Evolutionary conservation across 2,329 filamentous ascomycete genomes (phyloP).

Genomic region (Westerdykella aurantiaca): DNA sequence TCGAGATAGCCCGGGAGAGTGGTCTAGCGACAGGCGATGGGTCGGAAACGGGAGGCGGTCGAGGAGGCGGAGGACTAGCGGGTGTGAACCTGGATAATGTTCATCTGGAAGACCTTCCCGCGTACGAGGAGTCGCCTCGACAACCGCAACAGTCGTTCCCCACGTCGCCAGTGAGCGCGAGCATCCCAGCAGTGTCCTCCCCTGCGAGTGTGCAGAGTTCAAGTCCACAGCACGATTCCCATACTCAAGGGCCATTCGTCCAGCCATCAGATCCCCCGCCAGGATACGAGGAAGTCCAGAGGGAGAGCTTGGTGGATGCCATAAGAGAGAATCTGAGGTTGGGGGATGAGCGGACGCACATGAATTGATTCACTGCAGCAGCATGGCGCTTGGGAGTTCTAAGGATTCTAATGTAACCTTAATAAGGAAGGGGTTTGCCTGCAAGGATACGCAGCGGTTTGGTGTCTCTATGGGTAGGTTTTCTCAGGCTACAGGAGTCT

Average conservation of each 20-base stretch:
- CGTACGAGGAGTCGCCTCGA: conserved; percentile 60
- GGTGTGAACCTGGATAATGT: conserved; percentile 58
- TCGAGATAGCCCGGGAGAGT: conserved; percentile 66
- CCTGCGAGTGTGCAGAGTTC: conserved; percentile 20
- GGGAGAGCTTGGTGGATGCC: conserved; percentile 69
- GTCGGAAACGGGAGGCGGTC: conserved; percentile 25
- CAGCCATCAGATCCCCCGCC: conserved; percentile 73
- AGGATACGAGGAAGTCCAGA: conserved; percentile 86
- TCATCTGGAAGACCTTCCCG: conserved; percentile 79
- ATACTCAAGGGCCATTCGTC: conserved; percentile 34
- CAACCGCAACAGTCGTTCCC: conserved; percentile 27
- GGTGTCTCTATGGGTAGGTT: too few species aligned
- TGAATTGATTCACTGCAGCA: conserved; percentile 5
- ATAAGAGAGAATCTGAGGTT: conserved; percentile 50
- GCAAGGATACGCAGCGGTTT: too few species aligned
- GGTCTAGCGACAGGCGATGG: conserved; percentile 46
- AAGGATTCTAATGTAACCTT: too few species aligned
- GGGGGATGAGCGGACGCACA: conserved; percentile 6
- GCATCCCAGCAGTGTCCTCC: conserved; percentile 13
- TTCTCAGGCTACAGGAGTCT: too few species aligned
- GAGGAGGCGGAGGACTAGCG: conserved; percentile 38
- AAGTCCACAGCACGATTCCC: conserved; percentile 15
- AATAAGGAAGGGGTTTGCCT: too few species aligned
- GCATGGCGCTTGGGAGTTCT: conserved; percentile 19
- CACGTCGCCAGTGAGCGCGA: conserved; percentile 6